Base-by-base conservation (phyloP, 148 eudicot genomes). In the Cornus controversa region DNA sequence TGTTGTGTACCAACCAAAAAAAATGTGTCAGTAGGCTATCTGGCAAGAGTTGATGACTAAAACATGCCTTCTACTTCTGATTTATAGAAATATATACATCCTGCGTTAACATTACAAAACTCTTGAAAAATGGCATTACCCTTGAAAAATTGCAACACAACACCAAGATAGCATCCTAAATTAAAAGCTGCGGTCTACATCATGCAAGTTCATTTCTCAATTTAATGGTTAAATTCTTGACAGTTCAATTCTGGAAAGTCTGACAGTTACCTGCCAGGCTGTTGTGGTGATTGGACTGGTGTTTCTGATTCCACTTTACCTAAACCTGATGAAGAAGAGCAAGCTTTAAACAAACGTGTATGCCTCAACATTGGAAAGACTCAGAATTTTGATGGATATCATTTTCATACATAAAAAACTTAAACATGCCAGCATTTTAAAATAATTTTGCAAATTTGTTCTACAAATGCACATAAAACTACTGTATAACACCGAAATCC, bases 231-330 rank as follows among this genome's bases (percentile, higher is more conserved):
- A 36, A 36, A 36, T n/a, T n/a, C 37, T 36, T 36, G 37, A 36
- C 37, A 36, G 37, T 36, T 6, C 45, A 40, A 40, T 40, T 9
- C 57, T 50, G 20, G 57, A 50, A 16, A 50, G 3, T 50, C 4
- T 50, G 57, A 50, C 70, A 75, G 27, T 78, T 89, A 93, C 97
- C 95, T 85, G 78, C 70, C 77, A 79, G 85, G 85, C 69, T 58
- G 85, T 45, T 81, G 82, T 62, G 97, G 97, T 73, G 97, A 93
- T 78, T 88, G 94, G 75, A 85, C 86, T 28, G 94, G 97, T 54
- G 97, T 93, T 88, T 90, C 83, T 27, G 85, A 79, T 63, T 81
- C 91, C 73, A 93, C 84, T 78, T 86, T 74, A 64, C 97, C 97
- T 82, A 93, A 81, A 84, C 97, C 97, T 93, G 85, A 78, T 72